These are phyloP conservation scores for Saccharomycopsis synnaedendra DNA, from an alignment of 805 yeast species.

Conservation along the genomic window DNA sequence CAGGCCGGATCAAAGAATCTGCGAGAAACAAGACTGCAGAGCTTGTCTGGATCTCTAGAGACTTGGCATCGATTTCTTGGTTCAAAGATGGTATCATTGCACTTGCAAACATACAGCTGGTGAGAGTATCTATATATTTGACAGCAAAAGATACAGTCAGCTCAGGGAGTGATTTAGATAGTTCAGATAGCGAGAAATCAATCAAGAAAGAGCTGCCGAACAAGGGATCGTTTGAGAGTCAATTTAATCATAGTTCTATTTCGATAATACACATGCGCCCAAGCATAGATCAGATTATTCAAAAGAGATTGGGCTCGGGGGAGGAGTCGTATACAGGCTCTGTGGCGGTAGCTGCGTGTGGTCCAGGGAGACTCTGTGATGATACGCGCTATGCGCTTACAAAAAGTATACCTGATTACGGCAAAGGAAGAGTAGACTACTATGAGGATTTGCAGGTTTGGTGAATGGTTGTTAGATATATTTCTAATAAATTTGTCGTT, in stretches of 20 bases:
- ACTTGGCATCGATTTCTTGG: slow-evolving; percentile 38
- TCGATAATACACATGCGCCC: too few relatives aligned
- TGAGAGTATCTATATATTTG: slow-evolving; percentile 26
- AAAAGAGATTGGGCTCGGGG: too few relatives aligned
- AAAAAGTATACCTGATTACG: slow-evolving; percentile 26
- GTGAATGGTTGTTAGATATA: slow-evolving; percentile 24
- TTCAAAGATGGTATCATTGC: slow-evolving; percentile 31
- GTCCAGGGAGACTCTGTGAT: slow-evolving; percentile 51
- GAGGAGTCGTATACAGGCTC: slow-evolving; percentile 23
- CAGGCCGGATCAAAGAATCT: slow-evolving; percentile 18
- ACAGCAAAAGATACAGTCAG: slow-evolving; percentile 18
- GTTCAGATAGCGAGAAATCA: not conserved
- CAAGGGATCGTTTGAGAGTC: too few relatives aligned
- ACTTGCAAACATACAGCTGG: slow-evolving; percentile 20
- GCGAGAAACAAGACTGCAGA: slow-evolving; percentile 25
- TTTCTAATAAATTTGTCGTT: too few relatives aligned
- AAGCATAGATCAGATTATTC: too few relatives aligned
- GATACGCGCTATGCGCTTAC: slow-evolving; percentile 38
- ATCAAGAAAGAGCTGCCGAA: too few relatives aligned
- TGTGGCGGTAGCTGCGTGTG: slow-evolving; percentile 49
- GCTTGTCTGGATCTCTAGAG: slow-evolving; percentile 55
- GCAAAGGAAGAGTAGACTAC: slow-evolving; percentile 45
- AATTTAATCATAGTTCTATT: too few relatives aligned
- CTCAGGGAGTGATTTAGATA: not conserved
- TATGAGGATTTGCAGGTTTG: slow-evolving; percentile 69